Base-by-base conservation (phyloP, 306 rosid species). In the Nissolia schottii region DNA sequence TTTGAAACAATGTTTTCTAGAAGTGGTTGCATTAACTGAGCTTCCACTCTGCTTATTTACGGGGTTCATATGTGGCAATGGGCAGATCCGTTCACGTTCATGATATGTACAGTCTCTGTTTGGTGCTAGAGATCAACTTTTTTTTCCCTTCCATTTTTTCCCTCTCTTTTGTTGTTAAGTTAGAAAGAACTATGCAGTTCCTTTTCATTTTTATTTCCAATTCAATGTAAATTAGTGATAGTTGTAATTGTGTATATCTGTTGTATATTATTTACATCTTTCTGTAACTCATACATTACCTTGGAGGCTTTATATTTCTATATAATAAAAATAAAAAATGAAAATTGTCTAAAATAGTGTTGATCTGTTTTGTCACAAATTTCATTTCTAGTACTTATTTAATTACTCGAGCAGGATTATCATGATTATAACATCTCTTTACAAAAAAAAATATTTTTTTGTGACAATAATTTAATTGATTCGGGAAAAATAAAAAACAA, bases 71-170 rank as follows among this genome's bases (percentile, higher is more conserved):
- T 25, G 56, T 45, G 31, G 54, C 35, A 24, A 3, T 19, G n/a
- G 37, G 32, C 19, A 46, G 74, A 56, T 46, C 5, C 22, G 28
- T 50, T 41, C 40, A 24, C n/a, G 24, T 51, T 66, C 59, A 11
- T 15, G 22, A 7, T 7, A n/a, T 76, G 79, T 73, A 48, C 70
- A 76, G 79, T 8, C 65, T 28, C 48, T 56, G 27, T 55, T 74
- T 70, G 48, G 20, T 51, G 76, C 38, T 41, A 29, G 31, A 54
- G 74, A 51, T 75, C 12, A n/a, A 62, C 37, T 27, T 7, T 75
- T 28, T 57, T 45, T 15, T 32, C 49, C 10, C 10, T 13, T 25
- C 28, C 25, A 25, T 37, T 40, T 54, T 63, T 41, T 14, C 23
- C 16, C 0, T 15, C 38, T 51, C 14, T 58, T 23, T 10, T 27